These are phyloP conservation scores for Grammothele lineata DNA, from an alignment of 768 basidiomycete genomes.

Conservation along the genomic window DNA sequence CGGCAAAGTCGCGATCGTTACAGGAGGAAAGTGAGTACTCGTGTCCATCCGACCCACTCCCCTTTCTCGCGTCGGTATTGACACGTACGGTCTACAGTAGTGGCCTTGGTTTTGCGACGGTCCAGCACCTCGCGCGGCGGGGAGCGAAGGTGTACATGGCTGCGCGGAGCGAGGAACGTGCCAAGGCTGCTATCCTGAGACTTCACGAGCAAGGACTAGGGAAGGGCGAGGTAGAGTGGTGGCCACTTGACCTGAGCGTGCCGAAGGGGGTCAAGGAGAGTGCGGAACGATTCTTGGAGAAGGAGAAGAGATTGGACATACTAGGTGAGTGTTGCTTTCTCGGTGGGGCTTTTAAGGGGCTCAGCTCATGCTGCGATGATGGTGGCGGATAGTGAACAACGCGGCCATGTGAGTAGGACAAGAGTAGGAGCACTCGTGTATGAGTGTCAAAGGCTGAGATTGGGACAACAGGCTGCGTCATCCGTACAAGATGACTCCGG, in stretches of 20 bases:
- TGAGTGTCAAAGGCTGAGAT: too few species aligned
- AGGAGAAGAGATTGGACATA: slow-evolving; percentile 51
- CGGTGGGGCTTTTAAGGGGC: neutral
- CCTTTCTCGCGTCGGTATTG: neutral
- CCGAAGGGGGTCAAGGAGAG: slow-evolving; percentile 42
- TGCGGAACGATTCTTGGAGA: slow-evolving; percentile 45
- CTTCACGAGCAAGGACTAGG: slow-evolving; percentile 40
- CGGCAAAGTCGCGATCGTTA: neutral
- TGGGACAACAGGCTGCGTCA: too few species aligned
- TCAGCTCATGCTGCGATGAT: neutral
- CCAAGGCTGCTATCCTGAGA: slow-evolving; percentile 41
- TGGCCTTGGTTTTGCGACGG: slow-evolving; percentile 49
- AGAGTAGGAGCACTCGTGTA: too few species aligned
- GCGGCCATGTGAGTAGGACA: too few species aligned
- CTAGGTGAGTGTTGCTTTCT: slow-evolving; percentile 35
- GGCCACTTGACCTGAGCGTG: slow-evolving; percentile 49
- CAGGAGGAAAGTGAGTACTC: neutral
- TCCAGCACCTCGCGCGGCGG: slow-evolving; percentile 44
- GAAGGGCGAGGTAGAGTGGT: slow-evolving; percentile 43
- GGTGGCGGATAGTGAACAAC: too few species aligned
- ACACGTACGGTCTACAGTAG: slow-evolving; percentile 26
- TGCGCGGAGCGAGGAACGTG: slow-evolving; percentile 43
- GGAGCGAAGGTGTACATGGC: slow-evolving; percentile 62
- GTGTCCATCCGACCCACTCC: neutral
- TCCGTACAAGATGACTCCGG: too few species aligned